Base-by-base conservation (phyloP, 2,329 filamentous ascomycete genomes). In the Stachybotrys chartarum region DNA sequence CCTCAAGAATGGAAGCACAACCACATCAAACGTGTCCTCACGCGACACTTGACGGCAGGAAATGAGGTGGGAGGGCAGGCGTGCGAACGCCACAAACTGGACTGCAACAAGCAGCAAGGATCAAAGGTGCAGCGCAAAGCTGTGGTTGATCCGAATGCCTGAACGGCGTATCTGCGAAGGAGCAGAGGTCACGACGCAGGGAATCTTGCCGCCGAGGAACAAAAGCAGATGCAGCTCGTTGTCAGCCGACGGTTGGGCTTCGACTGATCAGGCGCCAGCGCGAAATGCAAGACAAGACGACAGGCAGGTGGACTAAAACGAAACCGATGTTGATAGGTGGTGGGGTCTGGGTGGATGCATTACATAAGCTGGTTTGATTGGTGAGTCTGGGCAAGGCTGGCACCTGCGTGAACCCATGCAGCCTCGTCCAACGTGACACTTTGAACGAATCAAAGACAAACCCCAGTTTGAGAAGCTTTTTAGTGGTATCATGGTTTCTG, bases 221-320 rank as follows among this genome's bases (percentile, higher is more conserved):
- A 14, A 42, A 42, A 14, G 35, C 35, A 14, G 14, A 42, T 14
- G 35, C 35, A 42, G 14, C 14, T 14, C 35, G 35, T 42, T 14
- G 35, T 10, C 35, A 42, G 14, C 35, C 10, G 35, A 47, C 54
- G 52, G 54, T 55, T 59, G 57, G 57, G 47, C 56, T 35, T 56
- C 50, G 49, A 57, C 44, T 56, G 57, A 56, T 56, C 56, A 58
- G 57, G 52, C 53, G 57, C 56, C 55, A 51, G 50, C 54, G 52
- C 17, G 16, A 24, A n/a, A 47, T 47, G 45, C 45, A 24, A 17
- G 35, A 42, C 35, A 42, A 42, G 35, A 42, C 35, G 14, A 6
- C 8, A 10, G 35, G 10, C 35, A 42, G 35, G 14, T 14, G 35
- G 35, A 14, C 35, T 10, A 14, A 10, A 14, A 14, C 35, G 35